Evolutionary conservation across 768 basidiomycete genomes (phyloP), one percentile per base, ranked within the genome.

Genomic region (Gautieria morchelliformis): DNA sequence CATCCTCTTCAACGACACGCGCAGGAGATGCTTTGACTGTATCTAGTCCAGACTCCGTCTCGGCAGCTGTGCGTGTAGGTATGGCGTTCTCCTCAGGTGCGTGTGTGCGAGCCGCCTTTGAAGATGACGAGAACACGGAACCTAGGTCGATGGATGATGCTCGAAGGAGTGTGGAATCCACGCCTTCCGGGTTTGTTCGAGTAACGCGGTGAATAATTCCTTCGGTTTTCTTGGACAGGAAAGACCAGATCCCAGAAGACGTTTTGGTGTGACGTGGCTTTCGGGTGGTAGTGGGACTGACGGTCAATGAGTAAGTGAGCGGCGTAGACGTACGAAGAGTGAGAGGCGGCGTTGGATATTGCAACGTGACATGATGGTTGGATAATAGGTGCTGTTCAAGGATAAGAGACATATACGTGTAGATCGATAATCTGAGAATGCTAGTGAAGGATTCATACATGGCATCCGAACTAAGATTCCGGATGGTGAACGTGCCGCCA

Each of bases 401-500:
- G 4, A 82, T 59, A 35, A 84, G 72, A 1, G 82, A 80, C 1
- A 84, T 72, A 62, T 82, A 78, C 9, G 74, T 64, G 64, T 81
- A 85, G 15, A 80, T 68, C 0, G 76, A 63, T 10, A 85, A 61
- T 15, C 78, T 75, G 15, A 88, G 78, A 17, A 79, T 69, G 45
- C 72, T 74, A 49, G 68, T 66, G 0, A 88, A 72, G 0, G 73
- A 58, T 3, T 63, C 60, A 60, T 83, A 74, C 53, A 81, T 76
- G 4, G 63, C 33, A 1, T 68, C 64, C 1, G 78, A 76, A 12
- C 66, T 66, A 14, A 77, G 62, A 10, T 78, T 81, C 59, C 70
- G 72, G 58, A 87, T 72, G 1, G 70, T 64, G 64, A 88, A 87
- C 1, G 78, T 83, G 0, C 85, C 85, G 5, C 85, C 85, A 8